Evolutionary conservation across 495 filamentous ascomycete species (phyloP).

Genomic region (Tricharina praecox): DNA sequence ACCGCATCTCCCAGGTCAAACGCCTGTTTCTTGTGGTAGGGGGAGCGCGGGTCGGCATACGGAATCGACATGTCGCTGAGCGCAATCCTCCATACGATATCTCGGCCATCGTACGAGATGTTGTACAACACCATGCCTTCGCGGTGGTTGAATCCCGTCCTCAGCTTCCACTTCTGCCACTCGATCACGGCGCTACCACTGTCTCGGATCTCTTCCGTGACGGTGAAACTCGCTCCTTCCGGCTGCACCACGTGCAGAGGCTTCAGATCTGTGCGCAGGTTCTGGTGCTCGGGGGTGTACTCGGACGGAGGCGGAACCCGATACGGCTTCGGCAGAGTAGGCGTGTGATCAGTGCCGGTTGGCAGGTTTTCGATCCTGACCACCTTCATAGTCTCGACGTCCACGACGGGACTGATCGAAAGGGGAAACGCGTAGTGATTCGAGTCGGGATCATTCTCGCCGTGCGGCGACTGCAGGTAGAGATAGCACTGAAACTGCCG

Average conservation of each 20-base stretch:
- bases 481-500: slow-evolving; percentile 51
- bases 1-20: slow-evolving; percentile 60
- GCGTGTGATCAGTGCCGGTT: slow-evolving; percentile 43
- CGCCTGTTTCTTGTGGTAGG: slow-evolving; percentile 60
- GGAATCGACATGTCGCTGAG: slow-evolving; percentile 67
- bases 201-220: slow-evolving; percentile 29
- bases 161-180: slow-evolving; percentile 59
- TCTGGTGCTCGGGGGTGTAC: slow-evolving; percentile 56
- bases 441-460: slow-evolving; percentile 40
- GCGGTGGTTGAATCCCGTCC: slow-evolving; percentile 55
- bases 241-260: slow-evolving; percentile 62
- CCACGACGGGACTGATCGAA: slow-evolving; percentile 61
- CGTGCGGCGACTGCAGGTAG: slow-evolving; percentile 43
- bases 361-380: slow-evolving; percentile 44
- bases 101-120: slow-evolving; percentile 49
- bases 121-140: slow-evolving; percentile 57
- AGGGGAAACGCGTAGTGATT: slow-evolving; percentile 72
- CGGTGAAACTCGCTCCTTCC: slow-evolving; percentile 53
- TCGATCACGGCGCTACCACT: slow-evolving; percentile 32
- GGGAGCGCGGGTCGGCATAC: slow-evolving; percentile 54
- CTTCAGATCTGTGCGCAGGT: slow-evolving; percentile 49
- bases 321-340: slow-evolving; percentile 38
- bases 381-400: slow-evolving; percentile 44
- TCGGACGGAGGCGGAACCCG: slow-evolving; percentile 44
- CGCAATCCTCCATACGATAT: slow-evolving; percentile 49